Conservation (phyloP, 805 yeast species). For the Gaillardinia entomophila region DNA sequence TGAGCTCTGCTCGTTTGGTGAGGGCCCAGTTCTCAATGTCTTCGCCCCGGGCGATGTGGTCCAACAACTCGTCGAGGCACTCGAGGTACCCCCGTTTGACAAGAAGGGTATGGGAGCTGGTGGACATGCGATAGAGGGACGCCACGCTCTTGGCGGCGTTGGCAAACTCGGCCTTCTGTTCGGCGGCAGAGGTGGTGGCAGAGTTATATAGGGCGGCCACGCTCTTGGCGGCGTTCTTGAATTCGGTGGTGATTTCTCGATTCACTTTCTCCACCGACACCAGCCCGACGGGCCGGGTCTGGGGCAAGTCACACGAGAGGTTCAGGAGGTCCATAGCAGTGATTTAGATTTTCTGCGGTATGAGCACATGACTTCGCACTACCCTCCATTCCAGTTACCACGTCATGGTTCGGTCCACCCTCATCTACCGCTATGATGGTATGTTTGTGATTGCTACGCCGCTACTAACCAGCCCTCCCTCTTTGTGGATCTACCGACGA, state of each 20-base stretch:
- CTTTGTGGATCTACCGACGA: slow-evolving; percentile 88
- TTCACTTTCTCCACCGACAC: slow-evolving; percentile 44
- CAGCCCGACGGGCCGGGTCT: slow-evolving; percentile 43
- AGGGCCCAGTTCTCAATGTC: slow-evolving; percentile 52
- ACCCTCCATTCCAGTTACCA: neutral
- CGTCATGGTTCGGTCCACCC: slow-evolving; percentile 61
- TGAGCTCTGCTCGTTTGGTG: slow-evolving; percentile 40
- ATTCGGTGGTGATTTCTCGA: slow-evolving; percentile 53
- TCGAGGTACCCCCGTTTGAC: slow-evolving; percentile 56
- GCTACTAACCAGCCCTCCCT: slow-evolving; percentile 59
- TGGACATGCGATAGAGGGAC: slow-evolving; percentile 55
- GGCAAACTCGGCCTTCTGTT: slow-evolving; percentile 27
- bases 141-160: slow-evolving; percentile 40
- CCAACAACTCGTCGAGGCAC: slow-evolving; percentile 53
- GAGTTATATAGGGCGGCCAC: slow-evolving; percentile 48
- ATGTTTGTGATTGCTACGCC: slow-evolving; percentile 18
- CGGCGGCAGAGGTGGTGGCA: slow-evolving; percentile 4
- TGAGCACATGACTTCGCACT: neutral
- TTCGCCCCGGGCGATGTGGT: slow-evolving; percentile 31
- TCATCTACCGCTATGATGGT: slow-evolving; percentile 64
- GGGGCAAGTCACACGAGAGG: slow-evolving; percentile 50
- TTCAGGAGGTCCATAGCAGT: slow-evolving; percentile 71
- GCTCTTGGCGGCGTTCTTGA: slow-evolving; percentile 65
- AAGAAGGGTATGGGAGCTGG: slow-evolving; percentile 42
- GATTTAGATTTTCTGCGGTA: too few relatives aligned